phyloP scores from a whole-genome alignment of 495 filamentous ascomycete species.

The Terfezia claveryi region DNA sequence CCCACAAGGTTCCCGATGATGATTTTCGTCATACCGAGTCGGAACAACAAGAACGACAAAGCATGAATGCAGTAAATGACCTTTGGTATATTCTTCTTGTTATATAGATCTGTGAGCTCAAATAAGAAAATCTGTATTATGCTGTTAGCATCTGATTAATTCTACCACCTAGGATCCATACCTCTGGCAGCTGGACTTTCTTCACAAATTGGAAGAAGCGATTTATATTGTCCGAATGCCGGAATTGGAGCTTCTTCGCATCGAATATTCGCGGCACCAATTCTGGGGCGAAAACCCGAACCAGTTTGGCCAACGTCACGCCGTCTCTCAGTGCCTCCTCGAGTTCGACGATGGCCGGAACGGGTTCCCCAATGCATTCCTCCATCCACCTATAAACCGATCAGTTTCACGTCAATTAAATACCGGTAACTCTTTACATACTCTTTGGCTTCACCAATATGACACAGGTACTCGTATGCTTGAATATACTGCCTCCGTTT shows the following conservation, averaged over 20 bases:
- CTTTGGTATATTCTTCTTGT: constrained; percentile 98
- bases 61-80: constrained; percentile 98
- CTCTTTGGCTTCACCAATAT: constrained; percentile 97
- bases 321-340: constrained; percentile 88
- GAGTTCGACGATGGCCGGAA: constrained; percentile 86
- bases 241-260: constrained; percentile 63
- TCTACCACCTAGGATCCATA: constrained; percentile 1
- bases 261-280: constrained; percentile 63
- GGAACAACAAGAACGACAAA: constrained; percentile 80
- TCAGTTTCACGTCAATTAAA: background rate
- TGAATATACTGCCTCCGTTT: constrained; percentile 88
- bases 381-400: constrained; percentile 52
- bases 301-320: constrained; percentile 88
- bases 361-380: constrained; percentile 66
- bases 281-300: constrained; percentile 65
- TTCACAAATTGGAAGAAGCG: constrained; percentile 82
- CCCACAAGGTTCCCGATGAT: constrained; percentile 96
- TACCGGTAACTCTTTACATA: constrained; percentile 2
- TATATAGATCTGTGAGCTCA: constrained; percentile 92
- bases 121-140: constrained; percentile 55
- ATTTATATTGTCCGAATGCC: constrained; percentile 93
- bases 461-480: constrained; percentile 96
- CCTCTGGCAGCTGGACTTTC: constrained; percentile 81
- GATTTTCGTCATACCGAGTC: constrained; percentile 84
- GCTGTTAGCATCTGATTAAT: background rate